Percentiles rank a stretch among this genome's conserved stretches.
phyloP scores from a whole-genome alignment of 1,284 basidiomycete genomes.

The Puccinia triticina region DNA sequence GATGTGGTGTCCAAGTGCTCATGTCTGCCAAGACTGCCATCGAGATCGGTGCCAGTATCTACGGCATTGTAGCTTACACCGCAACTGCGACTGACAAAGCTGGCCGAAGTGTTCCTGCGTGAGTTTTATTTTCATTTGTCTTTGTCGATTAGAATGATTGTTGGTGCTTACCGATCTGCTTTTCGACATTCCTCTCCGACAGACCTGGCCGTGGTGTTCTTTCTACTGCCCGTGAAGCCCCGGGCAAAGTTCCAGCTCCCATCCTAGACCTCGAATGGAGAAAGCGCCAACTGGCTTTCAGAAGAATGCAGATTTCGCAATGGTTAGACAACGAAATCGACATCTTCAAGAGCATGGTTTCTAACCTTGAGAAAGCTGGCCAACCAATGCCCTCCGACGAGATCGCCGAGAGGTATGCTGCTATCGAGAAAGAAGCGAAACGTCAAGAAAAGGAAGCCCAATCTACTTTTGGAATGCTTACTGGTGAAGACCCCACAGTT shows the following conservation, averaged over 20 bases:
- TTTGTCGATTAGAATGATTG: slow-evolving; percentile 42
- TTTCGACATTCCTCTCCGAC: slow-evolving; percentile 32
- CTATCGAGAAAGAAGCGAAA: slow-evolving; percentile 83
- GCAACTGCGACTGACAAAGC: slow-evolving; percentile 74
- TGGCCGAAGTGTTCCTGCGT: slow-evolving; percentile 61
- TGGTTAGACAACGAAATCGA: slow-evolving; percentile 88
- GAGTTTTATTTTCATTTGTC: slow-evolving; percentile 21
- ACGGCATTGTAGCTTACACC: slow-evolving; percentile 89
- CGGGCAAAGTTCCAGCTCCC: slow-evolving; percentile 67
- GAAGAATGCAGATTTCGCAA: slow-evolving; percentile 85
- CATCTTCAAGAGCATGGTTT: slow-evolving; percentile 76
- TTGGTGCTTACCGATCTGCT: slow-evolving; percentile 13
- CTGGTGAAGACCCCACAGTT: slow-evolving; percentile 78
- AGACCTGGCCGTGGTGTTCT: slow-evolving; percentile 88
- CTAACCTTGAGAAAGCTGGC: slow-evolving; percentile 65
- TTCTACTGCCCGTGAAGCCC: slow-evolving; percentile 77
- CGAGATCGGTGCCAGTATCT: slow-evolving; percentile 89
- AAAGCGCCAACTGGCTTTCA: slow-evolving; percentile 86
- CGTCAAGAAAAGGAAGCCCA: slow-evolving; percentile 88
- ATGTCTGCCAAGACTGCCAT: slow-evolving; percentile 96
- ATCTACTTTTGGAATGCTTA: slow-evolving; percentile 90
- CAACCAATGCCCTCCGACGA: slow-evolving; percentile 70
- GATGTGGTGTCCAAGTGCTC: slow-evolving; percentile 91
- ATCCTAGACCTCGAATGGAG: slow-evolving; percentile 84
- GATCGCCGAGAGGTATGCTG: slow-evolving; percentile 72